Conservation (phyloP, 306 rosid species). For the Astragalus membranaceus region DNA sequence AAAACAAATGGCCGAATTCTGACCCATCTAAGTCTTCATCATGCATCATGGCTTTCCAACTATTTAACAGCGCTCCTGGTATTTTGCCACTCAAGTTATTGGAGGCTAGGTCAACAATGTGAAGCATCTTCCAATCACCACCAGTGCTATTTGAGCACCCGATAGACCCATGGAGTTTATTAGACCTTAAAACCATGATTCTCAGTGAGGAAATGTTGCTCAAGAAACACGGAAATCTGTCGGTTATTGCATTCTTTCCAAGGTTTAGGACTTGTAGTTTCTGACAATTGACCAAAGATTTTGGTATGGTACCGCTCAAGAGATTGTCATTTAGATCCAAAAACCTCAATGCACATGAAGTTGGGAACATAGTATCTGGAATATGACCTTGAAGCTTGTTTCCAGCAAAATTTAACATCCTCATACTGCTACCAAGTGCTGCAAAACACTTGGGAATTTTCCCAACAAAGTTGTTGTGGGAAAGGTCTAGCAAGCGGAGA, state of each 20-base stretch:
- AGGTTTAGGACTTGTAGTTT: conserved; percentile 17
- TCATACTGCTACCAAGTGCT: not conserved
- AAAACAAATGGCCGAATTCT: not conserved
- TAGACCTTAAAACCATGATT: not conserved
- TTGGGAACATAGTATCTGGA: not conserved
- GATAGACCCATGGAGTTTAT: not conserved
- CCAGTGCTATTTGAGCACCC: conserved; percentile 6
- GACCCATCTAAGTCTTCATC: not conserved
- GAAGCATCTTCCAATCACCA: conserved; percentile 7
- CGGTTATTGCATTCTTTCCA: not conserved
- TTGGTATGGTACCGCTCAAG: conserved; percentile 15
- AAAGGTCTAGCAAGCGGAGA: conserved; percentile 34
- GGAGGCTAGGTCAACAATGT: conserved; percentile 21
- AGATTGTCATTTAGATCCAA: conserved; percentile 26
- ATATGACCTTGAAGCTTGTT: conserved; percentile 18
- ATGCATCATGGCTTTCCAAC: conserved; percentile 26
- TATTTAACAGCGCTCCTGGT: not conserved
- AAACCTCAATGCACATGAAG: conserved; percentile 14
- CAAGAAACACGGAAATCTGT: conserved; percentile 15
- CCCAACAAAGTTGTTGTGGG: conserved; percentile 15
- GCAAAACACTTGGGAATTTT: conserved; percentile 27
- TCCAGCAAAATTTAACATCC: conserved; percentile 13
- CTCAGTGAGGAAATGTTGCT: not conserved
- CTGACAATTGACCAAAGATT: not conserved
- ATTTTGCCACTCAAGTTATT: conserved; percentile 32